These are phyloP conservation scores for Boletus huronensis DNA, from an alignment of 768 basidiomycete species.

Conservation along the genomic window DNA sequence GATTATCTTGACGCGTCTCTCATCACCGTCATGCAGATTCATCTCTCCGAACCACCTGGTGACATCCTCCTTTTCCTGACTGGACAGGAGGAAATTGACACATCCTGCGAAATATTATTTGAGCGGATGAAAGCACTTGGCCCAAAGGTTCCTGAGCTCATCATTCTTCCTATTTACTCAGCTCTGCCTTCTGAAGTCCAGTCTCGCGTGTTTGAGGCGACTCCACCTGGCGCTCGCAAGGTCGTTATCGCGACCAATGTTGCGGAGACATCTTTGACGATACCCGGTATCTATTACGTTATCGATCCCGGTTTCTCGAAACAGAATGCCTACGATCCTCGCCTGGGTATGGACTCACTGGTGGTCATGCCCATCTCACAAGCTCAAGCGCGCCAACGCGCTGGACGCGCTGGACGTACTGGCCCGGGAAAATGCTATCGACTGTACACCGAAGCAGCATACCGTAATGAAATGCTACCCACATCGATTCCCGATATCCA, in stretches of 20 bases:
- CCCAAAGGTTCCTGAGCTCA: slow-evolving; percentile 95
- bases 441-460: slow-evolving; percentile 96
- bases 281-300: slow-evolving; percentile 98
- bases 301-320: slow-evolving; percentile 98
- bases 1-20: slow-evolving; percentile 98
- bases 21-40: slow-evolving; percentile 99
- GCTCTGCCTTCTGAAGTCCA: slow-evolving; percentile 98
- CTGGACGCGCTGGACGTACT: slow-evolving; percentile 95
- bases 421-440: slow-evolving; percentile 99
- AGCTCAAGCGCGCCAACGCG: slow-evolving; percentile 92
- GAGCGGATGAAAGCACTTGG: slow-evolving; percentile 99
- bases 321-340: slow-evolving; percentile 97
- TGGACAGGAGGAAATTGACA: slow-evolving; percentile 98
- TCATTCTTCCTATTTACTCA: slow-evolving; percentile 97
- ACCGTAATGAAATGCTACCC: slow-evolving; percentile 97
- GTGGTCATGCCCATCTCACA: slow-evolving; percentile 99
- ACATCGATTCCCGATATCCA: slow-evolving; percentile 98
- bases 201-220: slow-evolving; percentile 95
- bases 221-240: slow-evolving; percentile 97
- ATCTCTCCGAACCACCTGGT: slow-evolving; percentile 95
- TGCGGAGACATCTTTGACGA: slow-evolving; percentile 97
- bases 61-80: slow-evolving; percentile 97
- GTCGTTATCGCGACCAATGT: slow-evolving; percentile 99
- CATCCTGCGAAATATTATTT: slow-evolving; percentile 92
- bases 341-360: slow-evolving; percentile 97